These are phyloP conservation scores for Eucalyptus melliodora DNA, from an alignment of 345 rosid genomes.

Conservation along the genomic window DNA sequence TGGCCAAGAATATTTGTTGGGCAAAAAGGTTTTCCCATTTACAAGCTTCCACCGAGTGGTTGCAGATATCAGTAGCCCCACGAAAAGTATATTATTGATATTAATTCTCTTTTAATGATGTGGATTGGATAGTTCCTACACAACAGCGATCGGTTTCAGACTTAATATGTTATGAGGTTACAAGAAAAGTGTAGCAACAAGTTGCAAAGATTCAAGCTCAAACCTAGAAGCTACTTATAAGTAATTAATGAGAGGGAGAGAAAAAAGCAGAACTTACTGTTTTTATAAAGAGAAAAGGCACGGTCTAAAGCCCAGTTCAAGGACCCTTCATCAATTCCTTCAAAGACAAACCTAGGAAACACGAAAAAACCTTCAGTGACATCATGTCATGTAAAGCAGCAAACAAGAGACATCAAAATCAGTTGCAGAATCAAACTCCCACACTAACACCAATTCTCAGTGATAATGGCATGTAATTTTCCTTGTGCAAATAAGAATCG, in stretches of 20 bases:
- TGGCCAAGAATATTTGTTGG: not conserved
- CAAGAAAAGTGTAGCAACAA: not conserved
- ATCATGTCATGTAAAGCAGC: not conserved
- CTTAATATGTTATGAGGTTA: not conserved
- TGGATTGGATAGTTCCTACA: not conserved
- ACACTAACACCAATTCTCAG: not conserved
- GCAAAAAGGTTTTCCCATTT: not conserved
- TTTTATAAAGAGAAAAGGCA: constrained; percentile 29
- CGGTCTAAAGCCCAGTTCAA: constrained; percentile 31
- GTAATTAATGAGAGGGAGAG: not conserved
- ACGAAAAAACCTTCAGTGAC: not conserved
- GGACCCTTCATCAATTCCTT: constrained; percentile 56
- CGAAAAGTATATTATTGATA: not conserved
- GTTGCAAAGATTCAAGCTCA: not conserved
- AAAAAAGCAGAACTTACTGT: constrained; percentile 14
- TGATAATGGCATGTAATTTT: not conserved
- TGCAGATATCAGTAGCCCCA: not conserved
- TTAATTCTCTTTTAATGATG: not conserved
- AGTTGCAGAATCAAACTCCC: not conserved
- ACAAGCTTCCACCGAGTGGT: not conserved
- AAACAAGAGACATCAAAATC: not conserved
- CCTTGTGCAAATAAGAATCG: not conserved
- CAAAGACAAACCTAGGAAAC: constrained; percentile 30
- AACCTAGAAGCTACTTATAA: not conserved
- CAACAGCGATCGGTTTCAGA: not conserved